Evolutionary conservation across 805 yeast genomes (phyloP), one percentile per base, ranked within the genome.

Genomic region (Pichia gijzeniarum): DNA sequence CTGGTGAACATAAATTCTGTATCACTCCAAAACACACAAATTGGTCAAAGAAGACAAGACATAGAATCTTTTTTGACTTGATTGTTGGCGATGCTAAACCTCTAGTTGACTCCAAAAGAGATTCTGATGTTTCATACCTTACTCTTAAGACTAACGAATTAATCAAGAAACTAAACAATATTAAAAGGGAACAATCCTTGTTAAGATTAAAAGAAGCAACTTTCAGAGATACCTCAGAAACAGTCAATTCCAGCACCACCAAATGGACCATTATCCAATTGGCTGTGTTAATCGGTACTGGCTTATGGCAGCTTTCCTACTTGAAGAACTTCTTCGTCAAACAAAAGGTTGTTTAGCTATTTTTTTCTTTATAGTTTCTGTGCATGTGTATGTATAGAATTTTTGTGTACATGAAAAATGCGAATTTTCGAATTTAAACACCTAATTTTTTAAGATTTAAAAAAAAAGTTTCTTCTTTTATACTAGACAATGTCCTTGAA

Each of bases 1-100:
- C 83, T 16, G 93, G 93, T 55, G 91, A 84, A 58, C 91, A 84
- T 67, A 79, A 78, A 64, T 77, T 84, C 60, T 84, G 93, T 64
- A 69, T 84, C 63, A 80, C 79, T 35, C 80, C 80, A 41, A 58
- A 59, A 41, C 73, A 68, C 50, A 59, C 69, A 2, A 65, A 64
- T 37, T 67, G 68, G 80, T 72, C 85, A 3, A 56, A 56, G 38
- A 62, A 68, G n/a, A 57, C 69, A 49, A 67, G 65, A 48, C 82
- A 87, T 55, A 77, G 93, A 62, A 73, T 91, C 40, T 79, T 79
- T 60, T 74, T 84, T 47, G 87, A 82, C 50, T 72, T 84, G 55
- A 80, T 77, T 37, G 71, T 80, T 48, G 91, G 89, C 21, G 78
- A 82, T 39, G 80, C 83, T 50, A 63, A 64, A 18, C 75, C 77